Base-by-base conservation (phyloP, 768 basidiomycete species). In the Glaciozyma martinii region DNA sequence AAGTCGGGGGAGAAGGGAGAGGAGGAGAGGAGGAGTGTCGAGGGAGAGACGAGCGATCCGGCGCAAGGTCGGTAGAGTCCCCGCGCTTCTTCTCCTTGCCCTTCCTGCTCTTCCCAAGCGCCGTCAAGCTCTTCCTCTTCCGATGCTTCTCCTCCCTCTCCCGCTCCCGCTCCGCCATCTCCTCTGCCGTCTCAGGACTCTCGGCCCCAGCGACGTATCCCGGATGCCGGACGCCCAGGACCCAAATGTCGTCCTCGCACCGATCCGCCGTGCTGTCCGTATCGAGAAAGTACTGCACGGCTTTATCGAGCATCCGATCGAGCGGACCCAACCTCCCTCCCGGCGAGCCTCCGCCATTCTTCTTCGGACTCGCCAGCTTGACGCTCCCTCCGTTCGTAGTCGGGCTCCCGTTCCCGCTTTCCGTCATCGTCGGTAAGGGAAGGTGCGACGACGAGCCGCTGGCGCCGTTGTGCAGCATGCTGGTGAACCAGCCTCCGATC, bases 271-370 rank as follows among this genome's bases (percentile, higher is more conserved):
- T 83, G 23, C 90, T 84, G 76, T 97, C 93, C 70, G 84, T 84
- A 78, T 97, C 93, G 66, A 94, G 81, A n/a, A 97, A 80, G 77
- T 91, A 89, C 53, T 90, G 81, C 80, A 91, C 84, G 4, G 87
- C 89, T 75, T 87, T 88, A 78, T 89, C 88, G 54, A 72, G 84
- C 16, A 87, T 88, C 74, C 87, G 87, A 79, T 89, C 87, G 43
- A 71, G 56, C 43, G 66, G 71, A n/a, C 66, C 67, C 30, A 71
- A 50, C 21, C 66, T 49, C 12, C 58, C 46, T 30, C 33, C 57
- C 5, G 52, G 29, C 29, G 47, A 59, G 54, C 21, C 60, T 16
- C 62, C 30, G 0, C 32, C 49, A 13, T 58, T 66, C 53, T 65
- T 63, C 32, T 59, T 59, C 37, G 37, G 37, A 40, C 37, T 40